Conservation (phyloP, 345 rosid species). For the Corchorus olitorius region DNA sequence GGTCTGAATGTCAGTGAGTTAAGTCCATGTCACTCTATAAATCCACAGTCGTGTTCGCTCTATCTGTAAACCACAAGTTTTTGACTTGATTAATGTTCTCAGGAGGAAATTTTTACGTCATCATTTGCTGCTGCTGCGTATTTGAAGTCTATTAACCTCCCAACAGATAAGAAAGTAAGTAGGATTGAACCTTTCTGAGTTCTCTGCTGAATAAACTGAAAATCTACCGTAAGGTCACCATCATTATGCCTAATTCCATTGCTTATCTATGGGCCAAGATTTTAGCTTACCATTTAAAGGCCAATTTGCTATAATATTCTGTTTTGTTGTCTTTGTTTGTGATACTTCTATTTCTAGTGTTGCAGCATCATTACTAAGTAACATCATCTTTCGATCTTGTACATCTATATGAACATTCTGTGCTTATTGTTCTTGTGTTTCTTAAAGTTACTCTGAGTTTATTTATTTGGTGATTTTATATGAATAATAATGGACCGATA, state of each 20-base stretch:
- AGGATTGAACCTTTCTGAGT: neutral
- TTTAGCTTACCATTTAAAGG: neutral
- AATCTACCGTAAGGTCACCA: neutral
- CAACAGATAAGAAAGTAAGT: constrained; percentile 85
- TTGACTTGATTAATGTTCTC: constrained; percentile 21
- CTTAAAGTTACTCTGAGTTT: neutral
- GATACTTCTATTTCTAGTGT: neutral
- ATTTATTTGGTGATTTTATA: neutral
- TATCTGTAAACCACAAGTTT: neutral
- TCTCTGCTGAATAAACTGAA: constrained; percentile 9
- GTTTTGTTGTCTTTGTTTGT: neutral
- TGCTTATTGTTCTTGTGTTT: constrained; percentile 10
- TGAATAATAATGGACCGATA: constrained; percentile 20
- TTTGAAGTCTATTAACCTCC: constrained; percentile 84
- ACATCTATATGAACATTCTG: neutral
- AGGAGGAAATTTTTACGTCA: constrained; percentile 98
- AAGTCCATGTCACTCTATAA: constrained; percentile 27
- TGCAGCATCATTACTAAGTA: neutral
- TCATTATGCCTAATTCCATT: neutral
- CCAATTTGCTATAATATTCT: neutral
- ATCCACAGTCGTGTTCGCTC: neutral
- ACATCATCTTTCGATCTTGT: neutral
- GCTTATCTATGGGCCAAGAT: neutral
- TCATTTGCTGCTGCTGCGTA: constrained; percentile 98
- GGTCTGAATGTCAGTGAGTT: constrained; percentile 85